These are phyloP conservation scores for Vanilla planifolia DNA, from an alignment of 106 monocot genomes.

Conservation along the genomic window DNA sequence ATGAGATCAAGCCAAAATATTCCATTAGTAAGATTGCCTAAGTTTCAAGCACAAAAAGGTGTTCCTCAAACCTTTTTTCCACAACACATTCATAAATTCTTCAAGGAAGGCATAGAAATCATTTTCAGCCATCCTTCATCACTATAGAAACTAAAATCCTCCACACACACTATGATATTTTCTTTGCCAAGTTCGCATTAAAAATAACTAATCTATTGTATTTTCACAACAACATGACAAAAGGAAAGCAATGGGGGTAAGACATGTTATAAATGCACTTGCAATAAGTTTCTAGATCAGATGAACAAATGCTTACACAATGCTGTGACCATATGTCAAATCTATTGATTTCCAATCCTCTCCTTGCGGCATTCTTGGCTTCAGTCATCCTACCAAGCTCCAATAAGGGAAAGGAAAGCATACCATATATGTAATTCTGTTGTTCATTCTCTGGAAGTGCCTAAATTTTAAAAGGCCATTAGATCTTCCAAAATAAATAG, in stretches of 20 bases:
- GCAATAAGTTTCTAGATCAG: not conserved
- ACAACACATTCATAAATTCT: not conserved
- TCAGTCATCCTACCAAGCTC: slow-evolving; percentile 84
- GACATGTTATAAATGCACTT: not conserved
- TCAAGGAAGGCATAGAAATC: slow-evolving; percentile 1
- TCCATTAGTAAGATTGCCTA: not conserved
- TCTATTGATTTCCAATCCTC: slow-evolving; percentile 55
- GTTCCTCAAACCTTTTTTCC: not conserved
- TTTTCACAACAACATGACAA: not conserved
- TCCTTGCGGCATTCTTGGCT: slow-evolving; percentile 64
- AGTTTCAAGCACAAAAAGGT: not conserved
- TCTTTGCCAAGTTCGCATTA: not conserved
- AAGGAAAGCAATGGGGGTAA: not conserved
- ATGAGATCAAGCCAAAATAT: not conserved
- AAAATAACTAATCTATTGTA: not conserved
- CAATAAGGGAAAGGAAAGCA: slow-evolving; percentile 79
- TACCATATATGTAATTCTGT: slow-evolving; percentile 61
- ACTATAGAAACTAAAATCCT: not conserved
- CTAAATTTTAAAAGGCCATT: slow-evolving; percentile 23
- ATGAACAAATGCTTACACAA: slow-evolving; percentile 23
- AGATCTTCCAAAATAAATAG: too few species aligned
- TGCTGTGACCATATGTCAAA: slow-evolving; percentile 81
- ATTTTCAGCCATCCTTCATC: not conserved
- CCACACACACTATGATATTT: not conserved
- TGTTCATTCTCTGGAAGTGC: slow-evolving; percentile 51